Conservation (phyloP, 2,329 filamentous ascomycete genomes). For the Aureobasidium sp. region DNA sequence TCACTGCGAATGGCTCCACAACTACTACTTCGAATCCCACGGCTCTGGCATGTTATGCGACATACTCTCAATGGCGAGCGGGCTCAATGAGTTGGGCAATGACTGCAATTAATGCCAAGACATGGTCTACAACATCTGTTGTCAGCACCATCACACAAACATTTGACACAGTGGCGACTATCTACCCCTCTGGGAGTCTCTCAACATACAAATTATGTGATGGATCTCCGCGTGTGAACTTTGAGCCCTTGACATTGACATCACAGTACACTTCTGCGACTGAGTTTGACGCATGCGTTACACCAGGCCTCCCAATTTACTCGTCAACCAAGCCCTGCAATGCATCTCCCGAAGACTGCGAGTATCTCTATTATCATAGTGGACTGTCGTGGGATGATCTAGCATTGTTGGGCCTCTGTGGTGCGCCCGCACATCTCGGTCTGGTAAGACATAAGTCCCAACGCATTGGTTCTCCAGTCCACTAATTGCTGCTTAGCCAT, state of each 20-base stretch:
- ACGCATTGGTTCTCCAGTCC: neutral
- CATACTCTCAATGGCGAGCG: constrained; percentile 7
- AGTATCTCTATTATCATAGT: constrained; percentile 24
- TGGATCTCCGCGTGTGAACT: constrained; percentile 27
- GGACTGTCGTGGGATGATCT: constrained; percentile 20
- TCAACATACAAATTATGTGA: constrained; percentile 30
- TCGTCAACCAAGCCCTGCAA: constrained; percentile 24
- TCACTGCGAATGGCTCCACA: neutral
- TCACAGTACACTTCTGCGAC: constrained; percentile 17
- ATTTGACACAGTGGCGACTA: neutral
- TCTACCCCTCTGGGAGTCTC: constrained; percentile 10
- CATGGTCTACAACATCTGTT: neutral
- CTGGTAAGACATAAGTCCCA: neutral
- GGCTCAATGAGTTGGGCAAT: neutral
- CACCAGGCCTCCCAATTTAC: constrained; percentile 18
- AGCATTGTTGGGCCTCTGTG: constrained; percentile 23
- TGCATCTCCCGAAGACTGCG: constrained; percentile 23
- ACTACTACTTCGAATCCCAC: neutral
- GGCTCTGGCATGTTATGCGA: constrained; percentile 9
- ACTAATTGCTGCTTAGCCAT: constrained; percentile 20
- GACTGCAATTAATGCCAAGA: neutral
- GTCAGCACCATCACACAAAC: constrained; percentile 12
- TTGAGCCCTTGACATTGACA: constrained; percentile 23
- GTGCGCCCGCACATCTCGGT: constrained; percentile 21
- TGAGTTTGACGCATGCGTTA: neutral